Percentiles rank a stretch among this genome's conserved stretches.
Conservation (phyloP, 148 eudicot species). For the Vaccinium myrtillus region DNA sequence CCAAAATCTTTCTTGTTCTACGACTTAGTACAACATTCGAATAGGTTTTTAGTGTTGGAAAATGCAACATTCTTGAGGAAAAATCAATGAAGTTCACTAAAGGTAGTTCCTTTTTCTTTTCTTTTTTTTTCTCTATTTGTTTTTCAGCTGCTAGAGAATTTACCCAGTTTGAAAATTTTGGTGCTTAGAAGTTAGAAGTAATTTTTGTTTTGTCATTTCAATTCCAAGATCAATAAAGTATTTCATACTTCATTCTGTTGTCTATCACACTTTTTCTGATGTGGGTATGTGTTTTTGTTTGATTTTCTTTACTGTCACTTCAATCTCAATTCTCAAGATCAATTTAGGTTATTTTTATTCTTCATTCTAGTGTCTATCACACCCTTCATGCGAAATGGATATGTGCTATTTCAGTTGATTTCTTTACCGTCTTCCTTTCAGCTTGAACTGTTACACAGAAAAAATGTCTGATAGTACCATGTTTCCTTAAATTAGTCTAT, state of each 20-base stretch:
- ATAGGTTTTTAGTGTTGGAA: background rate
- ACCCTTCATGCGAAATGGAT: background rate
- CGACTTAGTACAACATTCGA: background rate
- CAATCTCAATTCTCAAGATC: background rate
- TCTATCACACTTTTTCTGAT: background rate
- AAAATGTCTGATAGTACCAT: background rate
- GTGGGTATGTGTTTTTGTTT: background rate
- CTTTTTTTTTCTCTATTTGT: background rate
- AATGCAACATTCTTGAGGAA: background rate
- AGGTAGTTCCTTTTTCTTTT: background rate
- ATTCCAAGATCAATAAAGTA: background rate
- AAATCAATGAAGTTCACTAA: background rate
- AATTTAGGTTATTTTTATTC: background rate
- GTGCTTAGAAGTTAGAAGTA: background rate
- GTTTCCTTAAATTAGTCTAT: background rate
- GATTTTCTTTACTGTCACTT: background rate
- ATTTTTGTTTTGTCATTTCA: background rate
- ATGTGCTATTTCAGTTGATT: background rate
- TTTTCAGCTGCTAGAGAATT: background rate
- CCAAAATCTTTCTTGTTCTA: background rate
- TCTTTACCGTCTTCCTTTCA: background rate
- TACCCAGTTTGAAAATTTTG: background rate
- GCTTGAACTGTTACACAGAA: background rate
- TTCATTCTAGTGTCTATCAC: background rate
- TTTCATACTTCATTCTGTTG: background rate